Evolutionary conservation across 164 flowering plant genomes (phyloP).

Genomic region (Malania oleifera): DNA sequence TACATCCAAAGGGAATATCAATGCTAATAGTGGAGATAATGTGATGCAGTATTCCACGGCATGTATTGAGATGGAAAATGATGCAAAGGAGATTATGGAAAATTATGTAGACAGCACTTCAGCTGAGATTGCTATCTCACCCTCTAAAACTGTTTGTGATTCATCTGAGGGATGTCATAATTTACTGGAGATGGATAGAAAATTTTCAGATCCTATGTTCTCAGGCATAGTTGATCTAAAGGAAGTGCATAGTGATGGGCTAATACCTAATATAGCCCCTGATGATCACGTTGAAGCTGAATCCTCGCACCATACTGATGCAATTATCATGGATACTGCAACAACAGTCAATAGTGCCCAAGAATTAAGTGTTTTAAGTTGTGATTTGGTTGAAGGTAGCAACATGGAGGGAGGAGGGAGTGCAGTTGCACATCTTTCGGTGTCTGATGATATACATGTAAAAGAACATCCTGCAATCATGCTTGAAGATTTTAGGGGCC

Average conservation of each 20-base stretch:
- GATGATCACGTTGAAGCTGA: conserved; percentile 14
- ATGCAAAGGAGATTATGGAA: conserved; percentile 10
- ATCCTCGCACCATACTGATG: conserved; percentile 7
- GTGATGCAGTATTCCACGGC: conserved; percentile 1
- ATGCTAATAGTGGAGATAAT: conserved; percentile 5
- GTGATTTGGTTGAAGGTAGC: conserved; percentile 9
- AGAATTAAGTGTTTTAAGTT: conserved; percentile 4
- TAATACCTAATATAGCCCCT: conserved; percentile 1
- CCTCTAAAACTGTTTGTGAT: conserved; percentile 10
- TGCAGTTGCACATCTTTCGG: conserved; percentile 15
- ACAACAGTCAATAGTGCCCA: conserved; percentile 6
- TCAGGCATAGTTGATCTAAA: conserved; percentile 7
- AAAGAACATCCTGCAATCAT: conserved; percentile 19
- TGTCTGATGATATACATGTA: conserved; percentile 20
- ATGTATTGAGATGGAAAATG: conserved; percentile 9
- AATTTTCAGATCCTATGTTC: conserved; percentile 3
- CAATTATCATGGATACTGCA: conserved; percentile 4
- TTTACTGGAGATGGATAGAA: conserved; percentile 5
- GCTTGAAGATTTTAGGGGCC: conserved; percentile 26
- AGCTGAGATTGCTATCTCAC: background rate
- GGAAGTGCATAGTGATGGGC: conserved; percentile 8
- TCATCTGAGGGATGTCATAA: conserved; percentile 3
- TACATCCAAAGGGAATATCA: conserved; percentile 7
- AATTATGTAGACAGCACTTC: background rate
- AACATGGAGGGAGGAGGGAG: conserved; percentile 7